Base-by-base conservation (phyloP, 2,329 filamentous ascomycete species). In the Nectriaceae sp. region DNA sequence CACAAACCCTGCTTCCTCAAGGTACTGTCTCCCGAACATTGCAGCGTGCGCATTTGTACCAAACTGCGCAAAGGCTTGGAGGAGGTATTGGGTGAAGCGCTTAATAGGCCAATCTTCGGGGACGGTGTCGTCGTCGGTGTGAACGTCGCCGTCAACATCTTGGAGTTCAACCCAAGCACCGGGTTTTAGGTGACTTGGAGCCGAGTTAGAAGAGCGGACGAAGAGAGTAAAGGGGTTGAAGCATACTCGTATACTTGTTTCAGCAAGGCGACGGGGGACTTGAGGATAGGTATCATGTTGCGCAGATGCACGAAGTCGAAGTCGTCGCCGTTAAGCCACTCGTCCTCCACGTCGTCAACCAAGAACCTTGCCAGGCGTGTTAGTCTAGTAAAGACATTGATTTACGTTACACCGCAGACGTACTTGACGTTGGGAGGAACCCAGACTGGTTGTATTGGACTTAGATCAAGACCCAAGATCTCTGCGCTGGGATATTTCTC, bases 301-400 rank as follows among this genome's bases (percentile, higher is more conserved):
- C 79, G 75, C 1, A 79, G 76, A 62, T 86, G 84, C 44, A 87
- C 77, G 52, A 79, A 77, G 64, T 86, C 82, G 59, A 84, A 76
- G 57, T 75, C 60, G 40, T 76, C 63, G 2, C 69, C 65, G 41
- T 64, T 60, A 10, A 80, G 69, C 82, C 82, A 85, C 5, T 65
- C 59, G 1, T 59, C 60, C 45, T 69, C 64, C 16, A 64, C 57
- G 16, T 72, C 67, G 24, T 73, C 70, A 16, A 73, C 54, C 5
- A 70, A 50, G 22, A 73, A 72, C 5, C 57, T 57, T 67, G 8
- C 16, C 16, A n/a, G 8, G 16, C 33, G 8, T 16, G 11, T 36
- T 15, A 22, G n/a, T 10, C 77, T 70, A n/a, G n/a, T 36, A 70
- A 60, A 55, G 20, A 51, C 55, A 11, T 37, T 16, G 16, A n/a